phyloP scores from a whole-genome alignment of 345 rosid species.

The Murraya koenigii region DNA sequence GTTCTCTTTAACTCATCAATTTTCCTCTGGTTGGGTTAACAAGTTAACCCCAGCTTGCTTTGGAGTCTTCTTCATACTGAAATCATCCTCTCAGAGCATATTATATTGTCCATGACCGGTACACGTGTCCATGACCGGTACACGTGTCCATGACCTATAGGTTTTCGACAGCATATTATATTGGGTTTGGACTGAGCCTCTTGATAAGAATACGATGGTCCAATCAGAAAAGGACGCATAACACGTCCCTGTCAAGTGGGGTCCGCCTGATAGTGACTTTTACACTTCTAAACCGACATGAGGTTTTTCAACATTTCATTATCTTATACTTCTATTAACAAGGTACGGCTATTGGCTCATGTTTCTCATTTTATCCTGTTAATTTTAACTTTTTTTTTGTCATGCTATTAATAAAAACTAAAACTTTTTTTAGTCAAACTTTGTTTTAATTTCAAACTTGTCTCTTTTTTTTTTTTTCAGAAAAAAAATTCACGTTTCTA shows the following conservation, averaged over 20 bases:
- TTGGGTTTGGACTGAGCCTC: neutral
- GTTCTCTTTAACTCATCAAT: neutral
- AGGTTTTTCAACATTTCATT: neutral
- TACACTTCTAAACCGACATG: neutral
- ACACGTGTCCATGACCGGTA: neutral
- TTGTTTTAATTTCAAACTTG: too few species aligned
- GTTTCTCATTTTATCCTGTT: neutral
- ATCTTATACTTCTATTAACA: conserved; percentile 5
- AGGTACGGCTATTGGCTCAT: neutral
- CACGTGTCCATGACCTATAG: neutral
- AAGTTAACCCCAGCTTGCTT: too few species aligned
- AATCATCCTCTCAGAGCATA: neutral
- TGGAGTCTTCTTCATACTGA: neutral
- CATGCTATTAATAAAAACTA: neutral
- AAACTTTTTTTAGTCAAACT: too few species aligned
- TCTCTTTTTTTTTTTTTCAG: too few species aligned
- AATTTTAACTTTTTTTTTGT: neutral
- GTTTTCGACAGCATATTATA: neutral
- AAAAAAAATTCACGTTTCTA: too few species aligned
- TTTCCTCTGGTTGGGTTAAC: neutral
- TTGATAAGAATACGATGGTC: conserved; percentile 3
- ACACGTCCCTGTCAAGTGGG: neutral
- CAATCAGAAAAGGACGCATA: neutral
- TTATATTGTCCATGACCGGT: neutral
- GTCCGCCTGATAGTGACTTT: neutral